phyloP scores from a whole-genome alignment of 768 basidiomycete genomes.

The Boletus huronensis region DNA sequence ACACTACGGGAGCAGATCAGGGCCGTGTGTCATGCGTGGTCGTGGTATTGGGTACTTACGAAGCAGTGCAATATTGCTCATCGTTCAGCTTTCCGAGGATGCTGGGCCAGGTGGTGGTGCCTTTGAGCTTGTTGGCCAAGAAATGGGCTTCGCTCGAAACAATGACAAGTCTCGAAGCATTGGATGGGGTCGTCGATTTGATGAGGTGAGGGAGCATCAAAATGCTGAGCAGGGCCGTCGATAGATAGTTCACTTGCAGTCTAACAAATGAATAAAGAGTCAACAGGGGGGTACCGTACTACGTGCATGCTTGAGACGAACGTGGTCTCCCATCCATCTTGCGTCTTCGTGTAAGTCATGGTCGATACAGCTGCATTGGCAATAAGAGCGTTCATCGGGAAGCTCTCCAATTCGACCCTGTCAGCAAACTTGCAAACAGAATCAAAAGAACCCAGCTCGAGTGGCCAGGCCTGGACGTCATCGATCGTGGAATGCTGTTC shows the following conservation, averaged over 20 bases:
- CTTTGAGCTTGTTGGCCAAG: constrained; percentile 7
- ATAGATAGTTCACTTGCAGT: constrained; percentile 36
- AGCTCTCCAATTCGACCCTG: constrained; percentile 24
- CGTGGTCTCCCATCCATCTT: constrained; percentile 38
- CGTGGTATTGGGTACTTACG: constrained; percentile 13
- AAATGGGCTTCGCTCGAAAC: constrained; percentile 32
- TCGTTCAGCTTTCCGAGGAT: constrained; percentile 31
- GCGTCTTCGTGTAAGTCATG: constrained; percentile 22
- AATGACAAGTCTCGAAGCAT: constrained; percentile 29
- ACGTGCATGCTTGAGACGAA: constrained; percentile 13
- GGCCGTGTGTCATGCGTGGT: not conserved
- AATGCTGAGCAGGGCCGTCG: constrained; percentile 34
- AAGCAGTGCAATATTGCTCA: constrained; percentile 25
- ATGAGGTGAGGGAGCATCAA: constrained; percentile 35
- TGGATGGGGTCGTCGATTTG: constrained; percentile 22
- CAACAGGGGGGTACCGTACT: not conserved
- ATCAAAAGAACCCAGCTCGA: constrained; percentile 34
- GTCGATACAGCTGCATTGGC: constrained; percentile 29
- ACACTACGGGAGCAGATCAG: constrained; percentile 9
- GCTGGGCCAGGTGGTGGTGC: constrained; percentile 13
- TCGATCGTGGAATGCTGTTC: constrained; percentile 9
- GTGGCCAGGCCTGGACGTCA: constrained; percentile 28
- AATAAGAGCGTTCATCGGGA: constrained; percentile 30
- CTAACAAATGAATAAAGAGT: constrained; percentile 12
- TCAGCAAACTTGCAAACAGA: constrained; percentile 33